Evolutionary conservation across 768 basidiomycete species (phyloP).

Genomic region (Arthromyces matolae): DNA sequence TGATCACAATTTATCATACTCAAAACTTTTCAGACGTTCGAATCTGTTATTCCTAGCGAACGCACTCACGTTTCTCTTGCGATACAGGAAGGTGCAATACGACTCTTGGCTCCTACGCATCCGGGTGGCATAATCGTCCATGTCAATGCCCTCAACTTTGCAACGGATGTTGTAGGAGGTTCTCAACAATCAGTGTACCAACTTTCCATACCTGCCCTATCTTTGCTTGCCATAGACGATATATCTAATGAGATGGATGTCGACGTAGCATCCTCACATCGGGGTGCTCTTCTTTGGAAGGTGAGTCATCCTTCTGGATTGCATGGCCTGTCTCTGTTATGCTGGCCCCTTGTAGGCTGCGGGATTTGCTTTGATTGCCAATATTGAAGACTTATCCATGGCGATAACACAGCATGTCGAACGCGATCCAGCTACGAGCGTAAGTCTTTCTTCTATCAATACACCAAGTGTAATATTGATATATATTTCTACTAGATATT

Average conservation of each 20-base stretch:
- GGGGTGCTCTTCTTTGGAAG: slow-evolving; percentile 61
- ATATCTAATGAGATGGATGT: slow-evolving; percentile 23
- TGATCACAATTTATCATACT: neutral
- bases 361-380: slow-evolving; percentile 70
- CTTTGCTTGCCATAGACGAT: slow-evolving; percentile 43
- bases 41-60: slow-evolving; percentile 89
- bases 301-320: slow-evolving; percentile 37
- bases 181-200: slow-evolving; percentile 52
- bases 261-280: slow-evolving; percentile 17
- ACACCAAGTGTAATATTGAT: neutral
- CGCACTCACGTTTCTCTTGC: slow-evolving; percentile 67
- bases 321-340: neutral
- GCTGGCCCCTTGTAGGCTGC: slow-evolving; percentile 36
- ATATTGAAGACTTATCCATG: slow-evolving; percentile 50
- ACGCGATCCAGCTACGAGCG: slow-evolving; percentile 33
- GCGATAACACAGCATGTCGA: slow-evolving; percentile 32
- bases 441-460: slow-evolving; percentile 19
- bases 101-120: slow-evolving; percentile 51
- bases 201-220: slow-evolving; percentile 44
- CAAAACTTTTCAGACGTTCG: slow-evolving; percentile 60
- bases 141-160: slow-evolving; percentile 61
- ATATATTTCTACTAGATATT: slow-evolving; percentile 39
- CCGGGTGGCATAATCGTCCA: slow-evolving; percentile 66
- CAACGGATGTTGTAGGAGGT: slow-evolving; percentile 70
- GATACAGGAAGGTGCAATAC: slow-evolving; percentile 64